phyloP scores from a whole-genome alignment of 306 rosid species.

The Vicia sativa region DNA sequence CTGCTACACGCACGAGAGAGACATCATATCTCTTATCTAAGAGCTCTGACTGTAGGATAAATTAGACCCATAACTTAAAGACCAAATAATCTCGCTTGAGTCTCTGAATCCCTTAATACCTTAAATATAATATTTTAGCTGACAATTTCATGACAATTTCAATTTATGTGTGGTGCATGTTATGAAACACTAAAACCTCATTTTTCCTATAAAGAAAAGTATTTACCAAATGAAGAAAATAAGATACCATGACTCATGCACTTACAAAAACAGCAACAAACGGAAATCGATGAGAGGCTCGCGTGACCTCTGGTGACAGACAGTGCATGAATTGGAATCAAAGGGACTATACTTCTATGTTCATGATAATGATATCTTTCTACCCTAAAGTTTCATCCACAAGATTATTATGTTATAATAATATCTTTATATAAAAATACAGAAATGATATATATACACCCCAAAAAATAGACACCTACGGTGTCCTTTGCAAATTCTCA shows the following conservation, averaged over 20 bases:
- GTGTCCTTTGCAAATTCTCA: too few relatives aligned
- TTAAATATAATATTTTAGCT: too few relatives aligned
- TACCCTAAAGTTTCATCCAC: conserved; percentile 51
- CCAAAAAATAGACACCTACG: too few relatives aligned
- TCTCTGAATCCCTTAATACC: too few relatives aligned
- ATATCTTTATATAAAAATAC: too few relatives aligned
- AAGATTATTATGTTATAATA: too few relatives aligned
- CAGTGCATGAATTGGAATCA: conserved; percentile 72
- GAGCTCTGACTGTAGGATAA: too few relatives aligned
- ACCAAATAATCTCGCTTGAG: too few relatives aligned
- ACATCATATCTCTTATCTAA: too few relatives aligned
- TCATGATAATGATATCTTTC: conserved; percentile 61
- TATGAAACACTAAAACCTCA: conserved; percentile 33
- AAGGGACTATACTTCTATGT: conserved; percentile 43
- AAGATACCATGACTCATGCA: conserved; percentile 39
- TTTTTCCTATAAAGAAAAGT: conserved; percentile 37
- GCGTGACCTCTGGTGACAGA: conserved; percentile 56
- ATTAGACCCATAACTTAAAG: too few relatives aligned
- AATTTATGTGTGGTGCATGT: conserved; percentile 32
- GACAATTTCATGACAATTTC: conserved; percentile 19
- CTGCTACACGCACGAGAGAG: too few relatives aligned
- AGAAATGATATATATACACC: too few relatives aligned
- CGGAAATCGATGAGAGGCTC: conserved; percentile 37
- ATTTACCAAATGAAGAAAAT: conserved; percentile 45
- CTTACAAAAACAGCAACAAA: conserved; percentile 40